A percentile compares a stretch with the other conserved stretches of the same genome.
Evolutionary conservation across 208 protist genomes (phyloP).

Genomic region (Histomonas meleagridis): DNA sequence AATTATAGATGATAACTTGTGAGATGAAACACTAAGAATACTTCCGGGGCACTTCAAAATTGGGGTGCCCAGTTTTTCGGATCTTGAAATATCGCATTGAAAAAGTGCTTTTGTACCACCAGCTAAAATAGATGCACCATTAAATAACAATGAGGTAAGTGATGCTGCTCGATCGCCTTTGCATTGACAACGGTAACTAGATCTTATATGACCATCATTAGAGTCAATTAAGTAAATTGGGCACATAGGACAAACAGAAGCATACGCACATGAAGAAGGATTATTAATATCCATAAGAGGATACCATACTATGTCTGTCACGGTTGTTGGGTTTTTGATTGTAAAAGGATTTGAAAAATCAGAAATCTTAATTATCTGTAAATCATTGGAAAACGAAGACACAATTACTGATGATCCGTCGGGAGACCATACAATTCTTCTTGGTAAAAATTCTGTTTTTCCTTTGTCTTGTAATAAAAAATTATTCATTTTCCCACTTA

Average conservation of each 20-base stretch:
- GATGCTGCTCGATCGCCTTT: neutral
- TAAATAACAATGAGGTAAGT: neutral
- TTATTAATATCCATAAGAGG: neutral
- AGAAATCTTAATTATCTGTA: neutral
- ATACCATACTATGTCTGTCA: neutral
- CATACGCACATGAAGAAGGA: neutral
- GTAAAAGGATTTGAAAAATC: neutral
- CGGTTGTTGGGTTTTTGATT: neutral
- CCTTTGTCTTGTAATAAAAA: too few relatives aligned
- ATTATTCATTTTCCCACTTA: too few relatives aligned
- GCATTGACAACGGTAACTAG: neutral
- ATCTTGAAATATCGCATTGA: neutral
- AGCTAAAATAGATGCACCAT: neutral
- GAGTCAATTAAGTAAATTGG: neutral
- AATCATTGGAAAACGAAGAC: neutral
- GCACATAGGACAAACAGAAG: neutral
- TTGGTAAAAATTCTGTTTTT: neutral
- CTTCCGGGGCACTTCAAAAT: neutral
- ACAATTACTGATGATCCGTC: neutral
- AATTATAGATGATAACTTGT: neutral
- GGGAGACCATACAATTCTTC: neutral
- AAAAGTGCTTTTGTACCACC: neutral
- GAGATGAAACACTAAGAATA: neutral
- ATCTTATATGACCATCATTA: neutral
- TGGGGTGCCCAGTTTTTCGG: neutral